Evolutionary conservation across 169 alveolate species (phyloP).

Genomic region (Plasmodium inui): DNA sequence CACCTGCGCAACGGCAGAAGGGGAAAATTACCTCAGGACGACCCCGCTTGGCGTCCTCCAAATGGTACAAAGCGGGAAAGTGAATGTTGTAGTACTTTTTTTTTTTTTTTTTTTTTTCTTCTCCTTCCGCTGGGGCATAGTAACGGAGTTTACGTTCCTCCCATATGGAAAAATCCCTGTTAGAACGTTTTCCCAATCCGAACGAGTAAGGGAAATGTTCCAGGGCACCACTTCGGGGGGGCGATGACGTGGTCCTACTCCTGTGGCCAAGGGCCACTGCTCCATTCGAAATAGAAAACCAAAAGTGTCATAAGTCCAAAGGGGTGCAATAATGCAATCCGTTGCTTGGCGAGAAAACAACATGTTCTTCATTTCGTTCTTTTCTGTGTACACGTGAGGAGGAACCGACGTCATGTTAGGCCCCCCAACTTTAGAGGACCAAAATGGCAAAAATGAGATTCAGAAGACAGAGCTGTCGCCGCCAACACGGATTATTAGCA

Average conservation of each 20-base stretch:
- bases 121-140: neutral
- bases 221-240: neutral
- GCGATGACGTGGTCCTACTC: neutral
- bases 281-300: neutral
- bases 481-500: neutral
- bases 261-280: neutral
- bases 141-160: neutral
- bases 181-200: neutral
- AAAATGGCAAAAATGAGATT: neutral
- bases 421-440: neutral
- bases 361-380: neutral
- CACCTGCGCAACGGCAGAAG: neutral
- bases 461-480: neutral
- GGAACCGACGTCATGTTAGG: neutral
- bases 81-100: neutral
- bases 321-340: neutral
- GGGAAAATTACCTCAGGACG: neutral
- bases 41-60: neutral
- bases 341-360: neutral
- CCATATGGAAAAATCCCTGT: neutral
- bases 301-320: neutral
- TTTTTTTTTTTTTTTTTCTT: too few relatives aligned
- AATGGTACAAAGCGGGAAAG: neutral
- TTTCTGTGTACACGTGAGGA: neutral
- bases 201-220: neutral